Conservation (phyloP, 176 grass and related monocot genomes). For the Oryza meridionalis region DNA sequence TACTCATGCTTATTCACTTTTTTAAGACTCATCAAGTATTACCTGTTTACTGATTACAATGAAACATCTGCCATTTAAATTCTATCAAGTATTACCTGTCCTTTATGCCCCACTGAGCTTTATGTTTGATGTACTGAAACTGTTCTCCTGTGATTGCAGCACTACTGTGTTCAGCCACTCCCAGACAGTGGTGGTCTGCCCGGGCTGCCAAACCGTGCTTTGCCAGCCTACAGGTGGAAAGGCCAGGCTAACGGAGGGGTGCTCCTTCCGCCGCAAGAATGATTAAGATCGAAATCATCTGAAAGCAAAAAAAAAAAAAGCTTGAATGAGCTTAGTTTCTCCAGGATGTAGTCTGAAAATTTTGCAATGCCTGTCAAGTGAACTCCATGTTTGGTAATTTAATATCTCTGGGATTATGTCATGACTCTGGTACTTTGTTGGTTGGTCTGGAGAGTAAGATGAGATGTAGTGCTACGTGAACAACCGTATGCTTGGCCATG, state of each 20-base stretch:
- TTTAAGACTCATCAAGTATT: neutral
- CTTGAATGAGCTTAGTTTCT: neutral
- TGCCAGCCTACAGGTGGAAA: conserved; percentile 82
- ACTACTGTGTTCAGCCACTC: conserved; percentile 90
- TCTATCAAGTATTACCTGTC: too few relatives aligned
- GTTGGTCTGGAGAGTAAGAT: neutral
- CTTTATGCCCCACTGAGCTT: neutral
- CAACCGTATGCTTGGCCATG: neutral
- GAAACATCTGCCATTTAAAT: neutral
- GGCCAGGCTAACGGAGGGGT: conserved; percentile 74
- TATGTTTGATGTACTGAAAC: neutral
- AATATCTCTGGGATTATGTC: conserved; percentile 7
- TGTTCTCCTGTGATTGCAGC: conserved; percentile 30
- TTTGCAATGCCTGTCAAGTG: conserved; percentile 32
- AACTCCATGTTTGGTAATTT: conserved; percentile 34
- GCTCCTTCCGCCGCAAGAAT: conserved; percentile 80
- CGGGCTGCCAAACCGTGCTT: conserved; percentile 68
- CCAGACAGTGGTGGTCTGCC: conserved; percentile 71
- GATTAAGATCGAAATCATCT: conserved; percentile 37
- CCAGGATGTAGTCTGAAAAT: conserved; percentile 32
- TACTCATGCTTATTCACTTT: neutral
- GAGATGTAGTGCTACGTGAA: neutral
- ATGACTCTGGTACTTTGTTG: neutral
- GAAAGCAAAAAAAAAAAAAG: neutral
- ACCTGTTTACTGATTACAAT: neutral